Conservation (phyloP, 768 basidiomycete genomes). For the Galerina sulciceps region DNA sequence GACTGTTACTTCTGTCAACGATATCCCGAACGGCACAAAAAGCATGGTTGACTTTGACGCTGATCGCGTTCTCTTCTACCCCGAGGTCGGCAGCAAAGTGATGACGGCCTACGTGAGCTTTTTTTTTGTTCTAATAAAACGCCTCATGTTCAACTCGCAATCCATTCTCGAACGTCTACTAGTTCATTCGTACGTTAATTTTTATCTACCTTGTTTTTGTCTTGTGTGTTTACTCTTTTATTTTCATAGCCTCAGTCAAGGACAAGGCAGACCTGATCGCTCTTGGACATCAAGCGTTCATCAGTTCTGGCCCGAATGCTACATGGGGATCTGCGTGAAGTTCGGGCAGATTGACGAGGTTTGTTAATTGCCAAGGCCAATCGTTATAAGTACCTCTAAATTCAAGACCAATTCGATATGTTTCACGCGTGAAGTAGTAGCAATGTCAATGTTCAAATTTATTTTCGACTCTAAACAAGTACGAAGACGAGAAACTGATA, state of each 20-base stretch:
- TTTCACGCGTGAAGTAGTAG: not conserved
- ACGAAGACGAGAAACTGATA: no score
- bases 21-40: not conserved
- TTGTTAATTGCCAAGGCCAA: not conserved
- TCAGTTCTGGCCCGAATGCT: constrained; percentile 1
- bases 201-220: not conserved
- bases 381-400: not conserved
- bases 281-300: constrained; percentile 2
- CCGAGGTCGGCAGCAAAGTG: not conserved
- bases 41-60: constrained; percentile 5
- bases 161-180: not conserved
- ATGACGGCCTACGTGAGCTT: constrained; percentile 3
- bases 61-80: constrained; percentile 6
- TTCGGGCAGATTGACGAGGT: not conserved
- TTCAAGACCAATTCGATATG: not conserved
- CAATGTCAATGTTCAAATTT: not conserved
- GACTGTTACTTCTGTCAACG: not conserved
- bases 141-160: not conserved
- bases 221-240: not conserved
- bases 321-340: not conserved
- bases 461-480: not conserved
- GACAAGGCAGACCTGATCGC: constrained; percentile 2
- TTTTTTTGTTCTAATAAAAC: not conserved
- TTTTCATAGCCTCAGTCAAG: not conserved
- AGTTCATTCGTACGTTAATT: constrained; percentile 3